Evolutionary conservation across 495 filamentous ascomycete species (phyloP), one percentile per base, ranked within the genome.

Genomic region (Neurospora intermedia): DNA sequence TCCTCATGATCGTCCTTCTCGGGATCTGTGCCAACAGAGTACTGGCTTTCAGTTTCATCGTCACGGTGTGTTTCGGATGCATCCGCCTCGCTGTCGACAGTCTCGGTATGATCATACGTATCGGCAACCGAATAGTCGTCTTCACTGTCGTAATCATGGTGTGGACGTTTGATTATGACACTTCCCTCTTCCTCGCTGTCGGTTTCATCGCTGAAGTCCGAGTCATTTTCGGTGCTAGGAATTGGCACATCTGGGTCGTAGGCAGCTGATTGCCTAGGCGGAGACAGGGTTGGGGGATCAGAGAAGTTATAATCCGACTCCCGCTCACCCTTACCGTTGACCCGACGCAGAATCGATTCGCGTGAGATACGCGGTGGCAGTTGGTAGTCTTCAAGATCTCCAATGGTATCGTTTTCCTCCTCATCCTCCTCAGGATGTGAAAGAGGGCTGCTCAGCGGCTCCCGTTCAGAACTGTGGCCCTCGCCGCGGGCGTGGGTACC

Each of bases 321-420:
- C 45, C 80, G 81, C 3, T 82, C 81, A 69, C 90, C 87, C 69
- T 90, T 88, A 54, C 91, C 91, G 76, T 94, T 94, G 31, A 98
- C 90, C 72, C 94, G 94, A 18, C 93, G 89, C 69, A 97, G 82
- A 72, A 98, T 98, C 0, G 94, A 97, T 78, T 98, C 96, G 27
- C 96, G 88, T 43, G 96, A 98, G 77, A 97, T 95, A 39, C 90
- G 91, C 16, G 92, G 92, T 41, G 91, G 88, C 0, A 90, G 81
- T 70, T 91, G 86, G 72, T 89, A 90, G 42, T 89, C 87, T 16
- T 84, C 87, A 38, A 88, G 78, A 72, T 88, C 88, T 48, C 84
- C 87, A 46, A 88, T 74, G 18, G 82, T 86, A 70, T 89, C 87
- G 35, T 86, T 83, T 48, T 82, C 83, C 69, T 86, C 82, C 31